phyloP scores from a whole-genome alignment of 805 yeast species.

The Ogataea henricii region DNA sequence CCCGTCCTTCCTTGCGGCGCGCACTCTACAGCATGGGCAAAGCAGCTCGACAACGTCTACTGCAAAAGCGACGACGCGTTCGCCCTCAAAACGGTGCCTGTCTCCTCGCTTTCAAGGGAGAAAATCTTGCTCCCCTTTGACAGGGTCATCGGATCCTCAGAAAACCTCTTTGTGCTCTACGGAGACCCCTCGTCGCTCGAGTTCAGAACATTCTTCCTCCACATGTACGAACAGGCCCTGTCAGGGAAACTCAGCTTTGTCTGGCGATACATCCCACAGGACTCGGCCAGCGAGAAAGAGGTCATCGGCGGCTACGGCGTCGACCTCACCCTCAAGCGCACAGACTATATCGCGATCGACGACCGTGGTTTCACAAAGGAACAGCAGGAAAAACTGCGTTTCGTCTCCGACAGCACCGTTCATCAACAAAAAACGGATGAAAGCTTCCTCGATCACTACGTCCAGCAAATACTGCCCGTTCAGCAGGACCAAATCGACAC shows the following conservation, averaged over 20 bases:
- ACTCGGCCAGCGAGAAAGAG: conserved; percentile 25
- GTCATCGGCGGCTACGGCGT: conserved; percentile 64
- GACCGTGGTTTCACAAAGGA: conserved; percentile 47
- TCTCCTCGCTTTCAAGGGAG: conserved; percentile 8
- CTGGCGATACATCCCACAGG: conserved; percentile 66
- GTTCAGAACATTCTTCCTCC: conserved; percentile 58
- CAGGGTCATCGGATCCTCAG: conserved; percentile 56
- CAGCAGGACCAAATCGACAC: conserved; percentile 35
- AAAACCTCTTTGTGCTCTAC: conserved; percentile 52
- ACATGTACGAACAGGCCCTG: conserved; percentile 59
- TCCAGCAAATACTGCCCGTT: conserved; percentile 36
- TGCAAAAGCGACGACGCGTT: conserved; percentile 74
- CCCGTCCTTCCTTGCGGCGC: conserved; percentile 29
- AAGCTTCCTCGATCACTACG: conserved; percentile 13
- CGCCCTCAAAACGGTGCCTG: conserved; percentile 66
- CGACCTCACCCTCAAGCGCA: conserved; percentile 61
- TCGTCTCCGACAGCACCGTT: conserved; percentile 11
- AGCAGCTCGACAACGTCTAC: conserved; percentile 51
- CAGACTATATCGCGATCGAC: conserved; percentile 67
- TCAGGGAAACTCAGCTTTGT: conserved; percentile 70
- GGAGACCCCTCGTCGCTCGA: conserved; percentile 57
- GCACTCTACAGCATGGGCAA: conserved; percentile 47
- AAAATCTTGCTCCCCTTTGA: conserved; percentile 50
- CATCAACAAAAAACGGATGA: not conserved
- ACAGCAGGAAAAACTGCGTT: conserved; percentile 32